Conservation (phyloP, 2,329 filamentous ascomycete genomes). For the Neofusicoccum umdonicola region DNA sequence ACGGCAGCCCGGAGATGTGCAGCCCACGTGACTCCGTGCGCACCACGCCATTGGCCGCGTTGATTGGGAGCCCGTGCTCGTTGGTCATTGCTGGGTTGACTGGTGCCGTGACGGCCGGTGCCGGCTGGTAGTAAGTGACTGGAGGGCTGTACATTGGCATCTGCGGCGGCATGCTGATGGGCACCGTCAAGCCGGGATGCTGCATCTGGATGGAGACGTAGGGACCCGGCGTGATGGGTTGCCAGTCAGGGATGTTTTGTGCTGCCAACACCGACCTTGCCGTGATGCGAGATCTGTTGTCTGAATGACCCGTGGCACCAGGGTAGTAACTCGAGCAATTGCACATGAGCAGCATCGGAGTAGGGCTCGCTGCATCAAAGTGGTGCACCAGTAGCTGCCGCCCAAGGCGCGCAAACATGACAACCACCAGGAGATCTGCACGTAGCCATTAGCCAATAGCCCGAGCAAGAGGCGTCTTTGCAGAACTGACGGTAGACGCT, state of each 20-base stretch:
- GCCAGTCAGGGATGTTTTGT: neutral
- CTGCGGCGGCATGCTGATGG: slow-evolving; percentile 2
- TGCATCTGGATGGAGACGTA: neutral
- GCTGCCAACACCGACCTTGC: slow-evolving; percentile 23
- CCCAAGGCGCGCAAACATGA: slow-evolving; percentile 27
- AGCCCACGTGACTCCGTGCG: slow-evolving; percentile 38
- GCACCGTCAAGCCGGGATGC: slow-evolving; percentile 22
- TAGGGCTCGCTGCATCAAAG: slow-evolving; percentile 21
- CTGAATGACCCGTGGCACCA: slow-evolving; percentile 29
- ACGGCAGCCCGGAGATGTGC: slow-evolving; percentile 34
- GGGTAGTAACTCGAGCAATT: slow-evolving; percentile 33
- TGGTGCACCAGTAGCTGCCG: slow-evolving; percentile 24
- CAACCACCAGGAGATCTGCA: slow-evolving; percentile 22
- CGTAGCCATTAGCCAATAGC: slow-evolving; percentile 22
- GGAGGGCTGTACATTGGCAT: neutral
- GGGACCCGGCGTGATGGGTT: neutral
- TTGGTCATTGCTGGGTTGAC: slow-evolving; percentile 20
- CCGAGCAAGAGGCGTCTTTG: slow-evolving; percentile 24
- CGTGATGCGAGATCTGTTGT: slow-evolving; percentile 30
- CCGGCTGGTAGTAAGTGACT: slow-evolving; percentile 22
- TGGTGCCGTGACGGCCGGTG: slow-evolving; percentile 2
- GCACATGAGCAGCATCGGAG: slow-evolving; percentile 32
- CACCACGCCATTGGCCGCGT: slow-evolving; percentile 34
- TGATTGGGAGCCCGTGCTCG: slow-evolving; percentile 35
- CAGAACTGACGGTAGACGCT: slow-evolving; percentile 8